A percentile compares a stretch with the other conserved stretches of the same genome.
Evolutionary conservation across 2,329 filamentous ascomycete genomes (phyloP).

Genomic region (Cladosporium sp.): DNA sequence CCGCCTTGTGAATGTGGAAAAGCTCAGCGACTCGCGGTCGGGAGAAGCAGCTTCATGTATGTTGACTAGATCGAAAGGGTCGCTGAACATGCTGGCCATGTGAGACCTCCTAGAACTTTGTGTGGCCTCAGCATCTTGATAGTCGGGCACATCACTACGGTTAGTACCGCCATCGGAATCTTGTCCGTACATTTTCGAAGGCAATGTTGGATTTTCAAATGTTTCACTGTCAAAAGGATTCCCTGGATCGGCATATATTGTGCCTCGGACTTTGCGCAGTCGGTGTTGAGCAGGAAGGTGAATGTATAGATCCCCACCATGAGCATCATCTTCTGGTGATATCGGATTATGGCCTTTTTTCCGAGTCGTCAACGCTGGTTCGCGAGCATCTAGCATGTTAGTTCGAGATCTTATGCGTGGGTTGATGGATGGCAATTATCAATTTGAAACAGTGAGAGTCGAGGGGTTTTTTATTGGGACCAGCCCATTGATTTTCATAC

Average conservation of each 20-base stretch:
- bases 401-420: not conserved
- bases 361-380: not conserved
- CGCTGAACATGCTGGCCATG: not conserved
- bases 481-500: too few relatives aligned
- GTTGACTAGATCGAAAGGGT: slow-evolving; percentile 6
- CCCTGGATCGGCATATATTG: slow-evolving; percentile 4
- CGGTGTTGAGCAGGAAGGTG: not conserved
- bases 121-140: not conserved
- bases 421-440: too few relatives aligned
- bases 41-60: not conserved
- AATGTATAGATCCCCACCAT: slow-evolving; percentile 5
- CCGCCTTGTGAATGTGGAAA: not conserved
- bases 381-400: not conserved
- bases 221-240: not conserved
- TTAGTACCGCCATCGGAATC: not conserved
- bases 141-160: not conserved
- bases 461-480: too few relatives aligned
- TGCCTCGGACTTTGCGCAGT: slow-evolving; percentile 5
- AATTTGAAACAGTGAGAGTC: too few relatives aligned
- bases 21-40: not conserved
- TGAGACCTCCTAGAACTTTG: not conserved
- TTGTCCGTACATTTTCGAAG: not conserved
- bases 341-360: slow-evolving; percentile 3
- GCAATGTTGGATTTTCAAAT: not conserved
- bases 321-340: slow-evolving; percentile 5